These are phyloP conservation scores for Aspergillus fumigatus DNA, from an alignment of 2,329 filamentous ascomycete species.

Conservation along the genomic window DNA sequence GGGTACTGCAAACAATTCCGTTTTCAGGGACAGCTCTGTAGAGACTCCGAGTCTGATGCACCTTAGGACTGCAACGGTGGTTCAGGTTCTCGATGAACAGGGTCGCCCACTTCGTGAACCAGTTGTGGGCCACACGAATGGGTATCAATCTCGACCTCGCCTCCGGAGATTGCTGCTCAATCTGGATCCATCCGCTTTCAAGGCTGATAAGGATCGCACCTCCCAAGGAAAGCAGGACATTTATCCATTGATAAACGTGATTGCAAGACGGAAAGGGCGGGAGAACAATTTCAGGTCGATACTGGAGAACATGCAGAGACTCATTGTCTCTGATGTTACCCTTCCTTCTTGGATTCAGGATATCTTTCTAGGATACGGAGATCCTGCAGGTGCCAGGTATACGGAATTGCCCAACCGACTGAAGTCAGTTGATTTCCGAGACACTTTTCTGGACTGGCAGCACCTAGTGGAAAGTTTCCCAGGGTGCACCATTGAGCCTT, in stretches of 20 bases:
- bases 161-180: constrained; percentile 71
- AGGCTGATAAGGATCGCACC: constrained; percentile 65
- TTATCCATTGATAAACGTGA: constrained; percentile 78
- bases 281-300: constrained; percentile 98
- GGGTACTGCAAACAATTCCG: constrained; percentile 29
- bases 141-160: constrained; percentile 54
- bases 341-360: constrained; percentile 91
- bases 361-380: constrained; percentile 95
- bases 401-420: constrained; percentile 74
- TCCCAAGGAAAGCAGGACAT: constrained; percentile 68
- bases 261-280: constrained; percentile 74
- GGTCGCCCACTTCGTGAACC: constrained; percentile 65
- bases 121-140: constrained; percentile 54
- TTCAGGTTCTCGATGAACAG: constrained; percentile 82
- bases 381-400: constrained; percentile 82
- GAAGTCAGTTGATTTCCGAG: constrained; percentile 78
- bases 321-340: constrained; percentile 79
- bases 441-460: constrained; percentile 94
- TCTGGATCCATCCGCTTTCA: constrained; percentile 74
- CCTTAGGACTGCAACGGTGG: constrained; percentile 77
- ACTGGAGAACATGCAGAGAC: constrained; percentile 80
- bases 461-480: constrained; percentile 86
- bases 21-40: constrained; percentile 23
- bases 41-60: constrained; percentile 64
- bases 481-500: constrained; percentile 79